Evolutionary conservation across 192 early-diverging fungal species (phyloP).

Genomic region (Phycomyces blakesleeanus): DNA sequence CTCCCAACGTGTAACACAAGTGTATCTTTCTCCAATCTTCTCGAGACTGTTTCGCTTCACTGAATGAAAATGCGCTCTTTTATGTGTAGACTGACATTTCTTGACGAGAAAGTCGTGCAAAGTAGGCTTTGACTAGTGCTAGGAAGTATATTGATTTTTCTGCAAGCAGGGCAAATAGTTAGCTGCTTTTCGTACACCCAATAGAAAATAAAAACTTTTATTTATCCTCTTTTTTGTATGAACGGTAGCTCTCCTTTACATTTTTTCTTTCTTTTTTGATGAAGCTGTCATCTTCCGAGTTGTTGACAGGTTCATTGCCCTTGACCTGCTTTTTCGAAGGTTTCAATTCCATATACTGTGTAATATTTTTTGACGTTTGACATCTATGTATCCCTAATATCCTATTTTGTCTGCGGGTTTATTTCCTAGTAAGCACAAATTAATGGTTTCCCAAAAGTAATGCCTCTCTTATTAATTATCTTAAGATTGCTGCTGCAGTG

Average conservation of each 20-base stretch:
- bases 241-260: not conserved
- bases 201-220: not conserved
- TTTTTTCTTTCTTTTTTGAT: not conserved
- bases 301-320: not conserved
- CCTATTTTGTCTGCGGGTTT: too few relatives aligned
- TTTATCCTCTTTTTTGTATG: conserved; percentile 2
- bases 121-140: not conserved
- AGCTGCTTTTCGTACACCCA: not conserved
- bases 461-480: too few relatives aligned
- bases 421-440: too few relatives aligned
- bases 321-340: not conserved
- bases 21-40: conserved; percentile 7
- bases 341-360: not conserved
- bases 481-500: too few relatives aligned
- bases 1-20: not conserved
- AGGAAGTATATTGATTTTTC: not conserved
- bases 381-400: too few relatives aligned
- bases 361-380: too few relatives aligned
- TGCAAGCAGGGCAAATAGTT: not conserved
- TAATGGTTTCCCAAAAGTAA: too few relatives aligned
- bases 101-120: conserved; percentile 5
- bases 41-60: not conserved
- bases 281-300: too few relatives aligned
- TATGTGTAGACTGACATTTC: not conserved
- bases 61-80: conserved; percentile 1